A percentile compares a stretch with the other conserved stretches of the same genome.
phyloP scores from a whole-genome alignment of 208 protist species.

The Leishmania mexicana region DNA sequence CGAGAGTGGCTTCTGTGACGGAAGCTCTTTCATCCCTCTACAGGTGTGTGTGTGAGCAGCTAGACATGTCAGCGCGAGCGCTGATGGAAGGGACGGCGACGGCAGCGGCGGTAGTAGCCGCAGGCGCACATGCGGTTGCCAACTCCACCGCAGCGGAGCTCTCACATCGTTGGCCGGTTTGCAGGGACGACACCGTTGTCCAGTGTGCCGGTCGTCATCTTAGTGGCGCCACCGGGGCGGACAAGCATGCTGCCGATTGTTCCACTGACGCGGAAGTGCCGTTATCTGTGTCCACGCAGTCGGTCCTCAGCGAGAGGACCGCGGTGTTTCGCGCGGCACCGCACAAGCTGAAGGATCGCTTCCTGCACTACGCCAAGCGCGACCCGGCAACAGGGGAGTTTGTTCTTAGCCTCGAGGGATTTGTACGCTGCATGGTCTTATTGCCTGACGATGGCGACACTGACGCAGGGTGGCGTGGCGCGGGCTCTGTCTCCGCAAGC shows the following conservation, averaged over 20 bases:
- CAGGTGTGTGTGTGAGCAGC: neutral
- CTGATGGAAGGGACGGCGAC: neutral
- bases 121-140: neutral
- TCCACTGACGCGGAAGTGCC: neutral
- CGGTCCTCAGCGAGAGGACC: neutral
- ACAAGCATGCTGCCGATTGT: neutral
- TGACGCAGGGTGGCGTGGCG: neutral
- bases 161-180: neutral
- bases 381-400: slow-evolving; percentile 36
- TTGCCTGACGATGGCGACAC: slow-evolving; percentile 12
- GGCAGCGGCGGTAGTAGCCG: neutral
- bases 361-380: slow-evolving; percentile 38
- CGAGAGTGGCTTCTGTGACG: neutral
- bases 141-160: neutral
- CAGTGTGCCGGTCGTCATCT: neutral
- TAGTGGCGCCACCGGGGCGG: neutral
- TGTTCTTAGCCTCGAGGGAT: slow-evolving; percentile 42
- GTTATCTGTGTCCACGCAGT: neutral
- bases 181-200: neutral
- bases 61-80: neutral
- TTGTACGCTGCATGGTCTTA: slow-evolving; percentile 54
- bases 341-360: slow-evolving; percentile 35
- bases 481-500: neutral
- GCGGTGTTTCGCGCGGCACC: slow-evolving; percentile 3
- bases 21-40: neutral